phyloP scores from a whole-genome alignment of 2,329 filamentous ascomycete species.

The Botrytis cinerea region DNA sequence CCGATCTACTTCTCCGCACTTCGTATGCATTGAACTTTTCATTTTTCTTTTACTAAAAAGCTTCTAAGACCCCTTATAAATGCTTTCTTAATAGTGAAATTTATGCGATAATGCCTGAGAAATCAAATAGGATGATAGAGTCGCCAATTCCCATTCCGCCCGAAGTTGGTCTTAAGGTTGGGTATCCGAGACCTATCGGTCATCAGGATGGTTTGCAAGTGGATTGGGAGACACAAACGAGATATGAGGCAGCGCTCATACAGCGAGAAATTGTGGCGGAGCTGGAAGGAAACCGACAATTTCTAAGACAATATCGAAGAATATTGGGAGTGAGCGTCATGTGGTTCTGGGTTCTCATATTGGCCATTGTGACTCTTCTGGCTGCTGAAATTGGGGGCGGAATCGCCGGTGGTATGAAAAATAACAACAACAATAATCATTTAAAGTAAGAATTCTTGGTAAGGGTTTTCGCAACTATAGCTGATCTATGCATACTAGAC shows the following conservation, averaged over 20 bases:
- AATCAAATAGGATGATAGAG: neutral
- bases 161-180: constrained; percentile 15
- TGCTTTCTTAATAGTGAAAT: neutral
- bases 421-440: neutral
- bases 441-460: neutral
- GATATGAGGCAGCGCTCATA: neutral
- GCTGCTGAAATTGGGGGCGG: neutral
- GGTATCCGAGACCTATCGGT: neutral
- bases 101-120: neutral
- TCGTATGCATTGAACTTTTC: neutral
- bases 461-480: neutral
- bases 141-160: neutral
- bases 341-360: neutral
- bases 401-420: neutral
- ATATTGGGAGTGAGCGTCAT: constrained; percentile 8
- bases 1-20: neutral
- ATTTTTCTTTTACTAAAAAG: neutral
- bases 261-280: constrained; percentile 10
- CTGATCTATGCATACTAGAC: neutral
- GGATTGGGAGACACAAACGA: neutral
- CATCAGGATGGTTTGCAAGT: constrained; percentile 5
- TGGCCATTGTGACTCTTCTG: neutral
- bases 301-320: neutral
- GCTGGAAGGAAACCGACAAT: neutral
- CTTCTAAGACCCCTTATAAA: neutral